Evolutionary conservation across 1,284 basidiomycete species (phyloP).

Genomic region (Pholiota adiposa): DNA sequence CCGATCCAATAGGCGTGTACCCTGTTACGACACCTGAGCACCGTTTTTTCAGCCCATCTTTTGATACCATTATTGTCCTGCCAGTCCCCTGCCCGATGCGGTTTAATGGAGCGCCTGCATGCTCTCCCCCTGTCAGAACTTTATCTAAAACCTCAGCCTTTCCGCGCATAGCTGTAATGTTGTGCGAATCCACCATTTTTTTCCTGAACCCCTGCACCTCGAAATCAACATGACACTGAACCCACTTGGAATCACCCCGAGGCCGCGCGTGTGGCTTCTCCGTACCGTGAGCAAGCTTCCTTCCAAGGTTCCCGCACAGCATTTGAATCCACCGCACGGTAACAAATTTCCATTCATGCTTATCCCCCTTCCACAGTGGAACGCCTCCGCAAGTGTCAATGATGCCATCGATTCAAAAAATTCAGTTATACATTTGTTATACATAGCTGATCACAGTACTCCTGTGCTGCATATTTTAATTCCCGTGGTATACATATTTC

Average conservation of each 20-base stretch:
- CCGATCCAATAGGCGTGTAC: conserved; percentile 4
- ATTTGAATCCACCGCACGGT: neutral
- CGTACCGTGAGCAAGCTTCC: neutral
- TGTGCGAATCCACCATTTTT: too few relatives aligned
- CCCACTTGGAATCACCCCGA: neutral
- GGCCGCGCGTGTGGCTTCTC: neutral
- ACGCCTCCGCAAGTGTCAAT: neutral
- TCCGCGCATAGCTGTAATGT: neutral
- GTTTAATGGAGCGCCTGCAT: conserved; percentile 8
- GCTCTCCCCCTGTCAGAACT: conserved; percentile 8
- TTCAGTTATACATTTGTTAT: too few relatives aligned
- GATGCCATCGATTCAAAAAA: conserved; percentile 1
- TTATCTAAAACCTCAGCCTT: conserved; percentile 1
- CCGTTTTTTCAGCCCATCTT: conserved; percentile 8
- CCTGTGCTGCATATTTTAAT: neutral
- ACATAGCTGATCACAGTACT: neutral
- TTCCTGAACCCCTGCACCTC: too few relatives aligned
- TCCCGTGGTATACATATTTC: too few relatives aligned
- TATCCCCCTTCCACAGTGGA: neutral
- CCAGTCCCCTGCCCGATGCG: conserved; percentile 5
- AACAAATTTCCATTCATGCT: neutral
- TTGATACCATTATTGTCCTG: conserved; percentile 7
- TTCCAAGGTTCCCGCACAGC: neutral
- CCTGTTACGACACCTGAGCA: conserved; percentile 13
- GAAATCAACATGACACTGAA: too few relatives aligned